phyloP scores from a whole-genome alignment of 176 grass and related monocot species.

The Tillandsia fasciculata region DNA sequence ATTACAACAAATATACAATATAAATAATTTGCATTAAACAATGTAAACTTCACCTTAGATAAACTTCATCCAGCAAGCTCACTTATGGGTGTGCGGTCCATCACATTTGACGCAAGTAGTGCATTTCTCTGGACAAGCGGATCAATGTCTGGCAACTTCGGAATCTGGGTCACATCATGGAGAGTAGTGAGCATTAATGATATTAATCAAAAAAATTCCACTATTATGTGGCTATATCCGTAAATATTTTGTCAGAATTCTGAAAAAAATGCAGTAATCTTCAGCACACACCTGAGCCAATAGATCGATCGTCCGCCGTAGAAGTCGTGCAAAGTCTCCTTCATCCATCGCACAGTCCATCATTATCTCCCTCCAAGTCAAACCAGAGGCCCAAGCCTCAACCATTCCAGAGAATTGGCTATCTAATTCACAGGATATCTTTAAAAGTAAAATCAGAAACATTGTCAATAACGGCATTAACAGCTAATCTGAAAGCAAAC shows the following conservation, averaged over 20 bases:
- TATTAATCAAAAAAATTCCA: background rate
- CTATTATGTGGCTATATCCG: too few relatives aligned
- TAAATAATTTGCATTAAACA: background rate
- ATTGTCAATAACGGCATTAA: constrained; percentile 6
- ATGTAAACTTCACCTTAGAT: background rate
- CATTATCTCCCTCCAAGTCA: constrained; percentile 97
- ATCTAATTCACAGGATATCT: constrained; percentile 90
- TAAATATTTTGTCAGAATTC: background rate
- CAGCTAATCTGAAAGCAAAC: background rate
- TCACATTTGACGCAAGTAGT: constrained; percentile 57
- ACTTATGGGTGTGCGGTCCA: constrained; percentile 78
- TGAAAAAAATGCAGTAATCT: background rate
- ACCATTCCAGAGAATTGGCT: constrained; percentile 92
- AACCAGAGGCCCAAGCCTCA: constrained; percentile 95
- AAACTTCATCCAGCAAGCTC: constrained; percentile 66
- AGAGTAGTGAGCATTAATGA: constrained; percentile 11
- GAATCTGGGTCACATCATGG: constrained; percentile 49
- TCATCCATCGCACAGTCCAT: constrained; percentile 98
- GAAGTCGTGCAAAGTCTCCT: constrained; percentile 80
- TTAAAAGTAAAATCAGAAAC: constrained; percentile 19
- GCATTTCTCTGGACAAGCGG: constrained; percentile 66
- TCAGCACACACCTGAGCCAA: constrained; percentile 60
- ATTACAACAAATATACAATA: background rate
- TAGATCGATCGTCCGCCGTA: constrained; percentile 88
- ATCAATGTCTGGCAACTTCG: constrained; percentile 95